These are phyloP conservation scores for Gossypium mustelinum DNA, from an alignment of 345 rosid genomes.

Conservation along the genomic window DNA sequence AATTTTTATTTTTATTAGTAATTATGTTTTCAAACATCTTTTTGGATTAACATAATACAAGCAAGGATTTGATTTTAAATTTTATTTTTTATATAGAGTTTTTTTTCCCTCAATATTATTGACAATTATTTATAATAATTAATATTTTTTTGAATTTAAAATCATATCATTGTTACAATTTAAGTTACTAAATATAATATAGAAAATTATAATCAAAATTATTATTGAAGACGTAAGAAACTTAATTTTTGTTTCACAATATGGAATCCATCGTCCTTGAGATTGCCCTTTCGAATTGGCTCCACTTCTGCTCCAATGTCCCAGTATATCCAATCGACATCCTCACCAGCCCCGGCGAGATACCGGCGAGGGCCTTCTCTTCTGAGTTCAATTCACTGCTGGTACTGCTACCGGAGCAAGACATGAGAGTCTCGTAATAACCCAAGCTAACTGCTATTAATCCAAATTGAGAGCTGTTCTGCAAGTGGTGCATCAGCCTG, in stretches of 20 bases:
- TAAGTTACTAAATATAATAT: no score
- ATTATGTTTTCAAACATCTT: no score
- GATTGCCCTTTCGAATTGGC: slow-evolving; percentile 76
- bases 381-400: slow-evolving; percentile 67
- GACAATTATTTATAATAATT: no score
- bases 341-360: slow-evolving; percentile 83
- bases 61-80: no score
- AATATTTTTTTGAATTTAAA: no score
- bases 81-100: no score
- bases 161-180: no score
- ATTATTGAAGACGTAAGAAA: neutral
- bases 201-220: no score
- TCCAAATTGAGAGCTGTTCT: slow-evolving; percentile 72
- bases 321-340: slow-evolving; percentile 88
- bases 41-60: no score
- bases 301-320: slow-evolving; percentile 87
- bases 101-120: no score
- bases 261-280: slow-evolving; percentile 41
- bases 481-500: slow-evolving; percentile 66
- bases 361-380: slow-evolving; percentile 72
- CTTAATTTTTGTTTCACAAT: neutral
- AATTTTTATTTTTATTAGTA: no score
- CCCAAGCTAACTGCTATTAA: slow-evolving; percentile 98
- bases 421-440: slow-evolving; percentile 86
- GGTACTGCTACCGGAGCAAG: slow-evolving; percentile 93